Evolutionary conservation across 2,329 filamentous ascomycete genomes (phyloP).

Genomic region (Boeremia lycopersici): DNA sequence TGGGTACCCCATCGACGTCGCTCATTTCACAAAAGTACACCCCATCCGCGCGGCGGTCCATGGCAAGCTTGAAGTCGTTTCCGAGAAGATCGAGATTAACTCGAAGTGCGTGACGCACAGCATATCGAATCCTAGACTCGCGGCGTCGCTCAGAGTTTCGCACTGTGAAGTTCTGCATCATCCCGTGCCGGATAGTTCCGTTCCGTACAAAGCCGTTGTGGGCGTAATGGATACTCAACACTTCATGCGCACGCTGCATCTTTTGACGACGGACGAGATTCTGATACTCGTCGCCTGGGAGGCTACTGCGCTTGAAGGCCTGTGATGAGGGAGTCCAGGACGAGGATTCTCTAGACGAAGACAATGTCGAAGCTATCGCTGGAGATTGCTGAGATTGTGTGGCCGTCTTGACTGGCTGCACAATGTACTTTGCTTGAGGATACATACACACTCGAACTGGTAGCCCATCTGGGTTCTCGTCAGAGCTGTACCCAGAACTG

Average conservation of each 20-base stretch:
- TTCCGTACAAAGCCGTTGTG: background rate
- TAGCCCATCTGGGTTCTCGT: background rate
- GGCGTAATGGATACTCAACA: background rate
- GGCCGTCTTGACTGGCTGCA: background rate
- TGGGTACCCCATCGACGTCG: slow-evolving; percentile 2
- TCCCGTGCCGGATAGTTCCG: background rate
- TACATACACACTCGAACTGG: background rate
- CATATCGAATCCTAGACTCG: background rate
- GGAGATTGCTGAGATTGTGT: background rate
- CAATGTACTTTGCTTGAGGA: slow-evolving; percentile 1
- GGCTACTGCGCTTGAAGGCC: background rate
- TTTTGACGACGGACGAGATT: slow-evolving; percentile 2
- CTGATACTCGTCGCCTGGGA: slow-evolving; percentile 5
- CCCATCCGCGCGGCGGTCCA: background rate
- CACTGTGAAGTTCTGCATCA: background rate
- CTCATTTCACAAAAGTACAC: slow-evolving; percentile 4
- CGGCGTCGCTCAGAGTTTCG: background rate
- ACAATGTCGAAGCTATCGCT: background rate
- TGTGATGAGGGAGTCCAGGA: background rate
- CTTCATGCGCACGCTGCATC: slow-evolving; percentile 4
- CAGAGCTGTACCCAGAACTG: background rate
- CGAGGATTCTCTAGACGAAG: background rate
- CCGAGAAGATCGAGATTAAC: background rate
- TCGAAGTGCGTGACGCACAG: slow-evolving; percentile 1
- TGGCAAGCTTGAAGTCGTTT: background rate